Percentiles rank a stretch among this genome's conserved stretches.
These are phyloP conservation scores for Solanum bukasovii DNA, from an alignment of 257 asterid species.

Conservation along the genomic window DNA sequence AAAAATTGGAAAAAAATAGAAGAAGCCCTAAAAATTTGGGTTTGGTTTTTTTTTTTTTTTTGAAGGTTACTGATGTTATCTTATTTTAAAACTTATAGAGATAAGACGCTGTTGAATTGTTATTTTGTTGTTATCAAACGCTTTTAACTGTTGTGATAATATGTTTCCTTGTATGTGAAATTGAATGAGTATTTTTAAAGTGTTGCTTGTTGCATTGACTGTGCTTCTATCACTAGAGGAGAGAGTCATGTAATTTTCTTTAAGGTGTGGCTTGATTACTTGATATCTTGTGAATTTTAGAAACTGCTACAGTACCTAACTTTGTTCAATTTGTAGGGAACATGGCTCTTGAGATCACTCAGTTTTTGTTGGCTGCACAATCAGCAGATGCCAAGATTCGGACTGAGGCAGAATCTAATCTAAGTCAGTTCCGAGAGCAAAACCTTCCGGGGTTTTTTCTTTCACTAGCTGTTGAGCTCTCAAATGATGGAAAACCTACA, in stretches of 20 bases:
- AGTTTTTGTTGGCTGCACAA: slow-evolving; percentile 72
- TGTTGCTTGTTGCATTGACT: neutral
- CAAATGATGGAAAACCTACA: slow-evolving; percentile 56
- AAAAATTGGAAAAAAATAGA: neutral
- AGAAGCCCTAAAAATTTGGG: neutral
- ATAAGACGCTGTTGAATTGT: neutral
- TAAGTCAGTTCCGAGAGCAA: slow-evolving; percentile 61
- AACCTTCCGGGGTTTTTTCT: slow-evolving; percentile 63
- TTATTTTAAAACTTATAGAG: neutral
- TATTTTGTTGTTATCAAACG: neutral
- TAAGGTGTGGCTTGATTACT: neutral
- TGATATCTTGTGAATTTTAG: neutral
- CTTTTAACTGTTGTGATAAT: neutral
- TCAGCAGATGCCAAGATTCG: slow-evolving; percentile 76
- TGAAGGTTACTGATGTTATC: neutral
- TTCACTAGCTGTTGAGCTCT: slow-evolving; percentile 63
- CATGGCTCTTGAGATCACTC: slow-evolving; percentile 84
- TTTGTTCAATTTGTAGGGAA: slow-evolving; percentile 13
- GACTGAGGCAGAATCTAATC: slow-evolving; percentile 56
- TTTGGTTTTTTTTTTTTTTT: neutral
- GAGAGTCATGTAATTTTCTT: neutral
- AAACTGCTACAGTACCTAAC: neutral
- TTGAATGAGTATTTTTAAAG: neutral
- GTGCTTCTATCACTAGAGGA: neutral
- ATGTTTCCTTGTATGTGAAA: neutral